phyloP scores from a whole-genome alignment of 2,329 filamentous ascomycete genomes.

The Pseudodiploospora longispora region DNA sequence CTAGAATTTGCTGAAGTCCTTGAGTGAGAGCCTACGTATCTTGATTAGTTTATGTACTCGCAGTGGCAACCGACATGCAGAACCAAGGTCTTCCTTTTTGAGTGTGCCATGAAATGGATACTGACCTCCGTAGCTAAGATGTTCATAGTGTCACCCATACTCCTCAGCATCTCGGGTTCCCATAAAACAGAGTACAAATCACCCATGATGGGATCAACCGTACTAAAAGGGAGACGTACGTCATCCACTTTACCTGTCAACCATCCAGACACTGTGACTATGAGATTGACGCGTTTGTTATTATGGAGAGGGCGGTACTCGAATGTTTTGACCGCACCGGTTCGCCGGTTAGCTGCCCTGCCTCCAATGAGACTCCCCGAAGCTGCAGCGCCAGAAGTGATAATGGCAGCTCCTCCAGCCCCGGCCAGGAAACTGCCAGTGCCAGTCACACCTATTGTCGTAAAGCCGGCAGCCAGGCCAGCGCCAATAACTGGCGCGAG shows the following conservation, averaged over 20 bases:
- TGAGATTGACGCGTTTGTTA: conserved; percentile 93
- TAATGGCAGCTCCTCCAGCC: conserved; percentile 85
- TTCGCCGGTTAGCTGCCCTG: conserved; percentile 77
- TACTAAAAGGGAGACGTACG: conserved; percentile 90
- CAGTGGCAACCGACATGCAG: neutral
- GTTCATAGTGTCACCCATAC: conserved; percentile 97
- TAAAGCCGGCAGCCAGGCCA: conserved; percentile 88
- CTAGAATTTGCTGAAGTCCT: conserved; percentile 90
- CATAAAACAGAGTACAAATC: conserved; percentile 95
- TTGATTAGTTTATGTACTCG: neutral
- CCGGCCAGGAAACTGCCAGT: conserved; percentile 86
- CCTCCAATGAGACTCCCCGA: conserved; percentile 82
- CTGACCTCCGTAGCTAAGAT: conserved; percentile 92
- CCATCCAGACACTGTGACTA: conserved; percentile 93
- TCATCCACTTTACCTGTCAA: conserved; percentile 98
- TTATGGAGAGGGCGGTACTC: conserved; percentile 96
- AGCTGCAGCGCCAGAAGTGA: conserved; percentile 80
- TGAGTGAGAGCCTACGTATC: conserved; percentile 72
- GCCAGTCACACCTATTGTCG: conserved; percentile 85
- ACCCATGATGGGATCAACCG: conserved; percentile 94
- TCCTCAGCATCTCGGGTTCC: conserved; percentile 96
- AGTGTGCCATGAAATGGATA: conserved; percentile 14
- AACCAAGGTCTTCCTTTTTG: too few relatives aligned
- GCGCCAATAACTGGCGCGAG: conserved; percentile 90
- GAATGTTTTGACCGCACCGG: conserved; percentile 88